Conservation (phyloP, 1,139 yeast species). For the Hemisphaericaspora xylofermentans region DNA sequence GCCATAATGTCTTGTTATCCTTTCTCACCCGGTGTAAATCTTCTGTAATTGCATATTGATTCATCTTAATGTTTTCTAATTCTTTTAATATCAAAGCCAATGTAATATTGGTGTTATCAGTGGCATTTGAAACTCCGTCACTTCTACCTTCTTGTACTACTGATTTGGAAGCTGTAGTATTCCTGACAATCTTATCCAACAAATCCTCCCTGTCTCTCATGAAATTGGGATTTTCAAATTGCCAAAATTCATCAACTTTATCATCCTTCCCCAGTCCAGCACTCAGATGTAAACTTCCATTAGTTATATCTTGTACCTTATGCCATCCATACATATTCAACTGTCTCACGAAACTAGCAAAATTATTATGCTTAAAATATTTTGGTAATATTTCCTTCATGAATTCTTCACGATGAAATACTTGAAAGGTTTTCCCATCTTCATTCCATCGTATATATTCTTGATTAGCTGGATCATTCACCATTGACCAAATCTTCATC, state of each 20-base stretch:
- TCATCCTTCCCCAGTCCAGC: slow-evolving; percentile 42
- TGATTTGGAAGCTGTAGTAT: slow-evolving; percentile 33
- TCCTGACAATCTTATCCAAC: slow-evolving; percentile 65
- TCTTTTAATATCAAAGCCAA: slow-evolving; percentile 63
- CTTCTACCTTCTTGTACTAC: slow-evolving; percentile 28
- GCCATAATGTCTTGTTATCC: slow-evolving; percentile 91
- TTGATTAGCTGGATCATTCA: slow-evolving; percentile 70
- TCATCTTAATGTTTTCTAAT: slow-evolving; percentile 70
- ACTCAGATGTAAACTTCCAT: slow-evolving; percentile 53
- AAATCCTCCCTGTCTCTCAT: slow-evolving; percentile 68
- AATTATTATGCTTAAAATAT: slow-evolving; percentile 91
- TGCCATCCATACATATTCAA: slow-evolving; percentile 98
- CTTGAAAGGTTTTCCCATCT: slow-evolving; percentile 84
- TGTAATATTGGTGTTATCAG: slow-evolving; percentile 33
- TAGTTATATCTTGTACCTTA: slow-evolving; percentile 77
- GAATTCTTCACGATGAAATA: slow-evolving; percentile 79
- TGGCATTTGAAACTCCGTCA: slow-evolving; percentile 5
- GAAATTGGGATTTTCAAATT: slow-evolving; percentile 81
- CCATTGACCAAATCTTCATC: slow-evolving; percentile 92
- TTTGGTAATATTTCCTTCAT: slow-evolving; percentile 82
- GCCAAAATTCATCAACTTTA: slow-evolving; percentile 52
- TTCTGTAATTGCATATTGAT: slow-evolving; percentile 78
- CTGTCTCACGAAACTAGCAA: slow-evolving; percentile 92
- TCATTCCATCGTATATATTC: slow-evolving; percentile 80
- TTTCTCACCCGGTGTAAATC: slow-evolving; percentile 79